phyloP scores from a whole-genome alignment of 2,329 filamentous ascomycete species.

The Dactylellina cionopaga region DNA sequence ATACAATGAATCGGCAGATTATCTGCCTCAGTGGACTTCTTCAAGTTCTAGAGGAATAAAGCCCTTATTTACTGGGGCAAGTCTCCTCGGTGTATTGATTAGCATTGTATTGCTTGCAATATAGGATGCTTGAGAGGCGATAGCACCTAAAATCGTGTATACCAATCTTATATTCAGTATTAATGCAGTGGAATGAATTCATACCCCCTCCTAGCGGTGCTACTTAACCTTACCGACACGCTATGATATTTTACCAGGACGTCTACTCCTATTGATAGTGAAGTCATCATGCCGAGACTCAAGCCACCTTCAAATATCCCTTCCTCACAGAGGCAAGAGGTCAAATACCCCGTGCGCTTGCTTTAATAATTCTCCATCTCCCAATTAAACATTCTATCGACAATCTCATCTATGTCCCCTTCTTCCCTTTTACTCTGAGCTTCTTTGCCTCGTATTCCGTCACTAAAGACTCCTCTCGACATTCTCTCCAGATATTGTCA shows the following conservation, averaged over 20 bases:
- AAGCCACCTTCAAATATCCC: not conserved
- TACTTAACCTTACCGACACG: no score
- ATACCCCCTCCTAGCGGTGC: no score
- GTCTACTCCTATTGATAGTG: no score
- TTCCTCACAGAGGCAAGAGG: not conserved
- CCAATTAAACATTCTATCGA: not conserved
- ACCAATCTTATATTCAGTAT: no score
- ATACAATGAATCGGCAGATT: constrained; percentile 28
- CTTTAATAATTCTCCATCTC: not conserved
- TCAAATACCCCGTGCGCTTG: not conserved
- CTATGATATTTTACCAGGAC: no score
- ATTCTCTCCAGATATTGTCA: not conserved
- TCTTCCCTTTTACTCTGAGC: not conserved
- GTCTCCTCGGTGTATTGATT: not conserved
- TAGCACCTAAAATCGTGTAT: no score
- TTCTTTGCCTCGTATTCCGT: not conserved
- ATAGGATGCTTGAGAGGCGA: no score
- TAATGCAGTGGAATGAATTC: no score
- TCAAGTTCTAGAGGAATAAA: not conserved
- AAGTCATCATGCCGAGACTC: not conserved
- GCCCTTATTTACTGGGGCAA: not conserved
- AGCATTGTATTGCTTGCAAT: not conserved
- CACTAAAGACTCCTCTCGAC: not conserved
- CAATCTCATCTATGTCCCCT: not conserved
- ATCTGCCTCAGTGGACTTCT: constrained; percentile 27